Percentiles rank a stretch among this genome's conserved stretches.
Conservation (phyloP, 495 filamentous ascomycete genomes). For the Tetracladium marchalianum region DNA sequence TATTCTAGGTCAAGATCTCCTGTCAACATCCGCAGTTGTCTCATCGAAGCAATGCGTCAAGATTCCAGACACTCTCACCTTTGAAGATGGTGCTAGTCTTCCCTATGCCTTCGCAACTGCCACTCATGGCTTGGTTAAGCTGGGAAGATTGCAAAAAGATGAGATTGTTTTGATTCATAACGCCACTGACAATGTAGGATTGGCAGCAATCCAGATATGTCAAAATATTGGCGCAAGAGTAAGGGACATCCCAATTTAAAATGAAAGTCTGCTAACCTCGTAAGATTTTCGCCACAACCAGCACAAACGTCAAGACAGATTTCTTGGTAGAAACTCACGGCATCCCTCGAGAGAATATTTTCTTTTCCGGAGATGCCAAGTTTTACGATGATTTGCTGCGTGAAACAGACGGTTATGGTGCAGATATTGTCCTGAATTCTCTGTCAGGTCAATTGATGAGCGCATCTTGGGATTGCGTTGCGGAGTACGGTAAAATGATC, state of each 20-base stretch:
- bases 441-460: constrained; percentile 32
- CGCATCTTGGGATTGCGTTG: constrained; percentile 34
- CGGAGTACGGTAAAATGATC: constrained; percentile 38
- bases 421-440: constrained; percentile 45
- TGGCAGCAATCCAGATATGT: constrained; percentile 48
- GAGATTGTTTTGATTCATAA: constrained; percentile 52
- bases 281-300: constrained; percentile 42
- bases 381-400: constrained; percentile 30
- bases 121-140: constrained; percentile 38
- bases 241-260: constrained; percentile 30
- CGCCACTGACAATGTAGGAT: constrained; percentile 47
- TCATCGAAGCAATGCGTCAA: background rate
- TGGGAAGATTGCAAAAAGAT: constrained; percentile 31
- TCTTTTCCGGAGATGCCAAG: constrained; percentile 30
- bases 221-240: constrained; percentile 44
- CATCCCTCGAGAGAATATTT: constrained; percentile 38
- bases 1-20: background rate
- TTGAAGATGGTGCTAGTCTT: constrained; percentile 1
- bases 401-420: constrained; percentile 37
- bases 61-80: background rate
- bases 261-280: constrained; percentile 5
- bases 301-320: constrained; percentile 37
- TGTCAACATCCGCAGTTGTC: background rate
- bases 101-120: constrained; percentile 41
- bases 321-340: constrained; percentile 37